Evolutionary conservation across 2,329 filamentous ascomycete genomes (phyloP).

Genomic region (Penicillium decumbens): DNA sequence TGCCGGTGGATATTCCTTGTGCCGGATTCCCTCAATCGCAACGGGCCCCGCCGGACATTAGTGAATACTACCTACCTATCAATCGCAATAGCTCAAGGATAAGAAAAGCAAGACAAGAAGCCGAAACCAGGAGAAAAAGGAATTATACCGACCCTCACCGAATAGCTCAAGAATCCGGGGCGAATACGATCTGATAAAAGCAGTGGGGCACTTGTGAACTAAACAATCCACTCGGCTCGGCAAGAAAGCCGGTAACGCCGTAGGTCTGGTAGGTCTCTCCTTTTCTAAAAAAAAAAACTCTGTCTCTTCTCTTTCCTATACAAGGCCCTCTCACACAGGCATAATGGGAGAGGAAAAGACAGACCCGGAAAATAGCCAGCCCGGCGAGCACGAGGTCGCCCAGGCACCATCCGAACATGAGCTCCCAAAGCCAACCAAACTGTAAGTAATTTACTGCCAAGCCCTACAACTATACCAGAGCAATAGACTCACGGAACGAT

Average conservation of each 20-base stretch:
- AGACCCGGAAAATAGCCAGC: not conserved
- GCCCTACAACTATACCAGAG: not conserved
- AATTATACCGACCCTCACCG: not conserved
- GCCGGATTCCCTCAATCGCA: not conserved
- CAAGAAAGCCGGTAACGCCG: not conserved
- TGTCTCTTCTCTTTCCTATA: not conserved
- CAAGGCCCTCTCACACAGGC: not conserved
- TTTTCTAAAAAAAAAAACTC: not conserved
- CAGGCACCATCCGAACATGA: conserved; percentile 5
- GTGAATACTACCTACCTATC: too few species aligned
- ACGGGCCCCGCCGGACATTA: not conserved
- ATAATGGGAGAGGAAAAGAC: conserved; percentile 6
- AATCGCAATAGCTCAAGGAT: not conserved
- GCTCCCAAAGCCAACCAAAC: conserved; percentile 5
- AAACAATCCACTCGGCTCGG: not conserved
- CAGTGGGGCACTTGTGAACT: not conserved
- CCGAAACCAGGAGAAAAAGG: not conserved
- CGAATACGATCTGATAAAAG: conserved; percentile 1
- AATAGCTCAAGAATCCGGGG: not conserved
- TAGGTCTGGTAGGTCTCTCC: not conserved
- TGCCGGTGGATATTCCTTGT: conserved; percentile 12
- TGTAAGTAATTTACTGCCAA: conserved; percentile 10
- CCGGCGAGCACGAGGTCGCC: not conserved
- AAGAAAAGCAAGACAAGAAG: not conserved
- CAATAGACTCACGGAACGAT: not conserved